A percentile compares a stretch with the other conserved stretches of the same genome.
phyloP scores from a whole-genome alignment of 805 yeast genomes.

The Wickerhamiella parazyma region DNA sequence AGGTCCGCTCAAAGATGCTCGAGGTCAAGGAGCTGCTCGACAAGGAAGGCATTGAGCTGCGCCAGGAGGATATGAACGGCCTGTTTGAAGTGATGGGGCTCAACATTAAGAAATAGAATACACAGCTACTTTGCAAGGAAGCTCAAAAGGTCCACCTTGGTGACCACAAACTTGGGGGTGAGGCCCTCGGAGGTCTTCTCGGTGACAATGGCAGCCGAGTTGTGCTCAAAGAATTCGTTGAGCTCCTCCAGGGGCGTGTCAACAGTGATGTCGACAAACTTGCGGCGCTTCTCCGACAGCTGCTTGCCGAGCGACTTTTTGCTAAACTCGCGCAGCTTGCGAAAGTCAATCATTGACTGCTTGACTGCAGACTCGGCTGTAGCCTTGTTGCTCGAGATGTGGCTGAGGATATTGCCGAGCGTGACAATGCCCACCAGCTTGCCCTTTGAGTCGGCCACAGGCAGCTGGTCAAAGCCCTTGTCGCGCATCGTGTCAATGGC shows the following conservation, averaged over 20 bases:
- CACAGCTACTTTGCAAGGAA: conserved; percentile 20
- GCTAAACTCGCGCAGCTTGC: conserved; percentile 43
- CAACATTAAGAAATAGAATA: not conserved
- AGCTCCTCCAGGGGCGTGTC: conserved; percentile 53
- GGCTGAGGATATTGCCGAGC: conserved; percentile 54
- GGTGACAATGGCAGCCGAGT: conserved; percentile 73
- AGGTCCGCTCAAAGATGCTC: conserved; percentile 19
- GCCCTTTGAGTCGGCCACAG: conserved; percentile 48
- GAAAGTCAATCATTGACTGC: conserved; percentile 58
- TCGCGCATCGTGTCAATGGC: conserved; percentile 58
- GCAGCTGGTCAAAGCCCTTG: conserved; percentile 75
- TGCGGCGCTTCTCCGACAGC: conserved; percentile 36
- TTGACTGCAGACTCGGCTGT: conserved; percentile 42
- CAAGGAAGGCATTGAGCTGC: conserved; percentile 16
- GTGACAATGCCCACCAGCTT: conserved; percentile 66
- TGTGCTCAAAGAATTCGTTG: conserved; percentile 69
- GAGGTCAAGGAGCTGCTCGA: conserved; percentile 16
- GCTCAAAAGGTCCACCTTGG: conserved; percentile 71
- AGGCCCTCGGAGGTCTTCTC: conserved; percentile 34
- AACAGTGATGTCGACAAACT: conserved; percentile 51
- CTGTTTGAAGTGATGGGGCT: conserved; percentile 13
- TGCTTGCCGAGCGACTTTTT: conserved; percentile 37
- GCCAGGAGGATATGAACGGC: conserved; percentile 15
- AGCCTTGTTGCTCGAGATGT: conserved; percentile 47
- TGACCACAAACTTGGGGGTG: conserved; percentile 70